Conservation (phyloP, 768 basidiomycete species). For the Mycena galericulata region DNA sequence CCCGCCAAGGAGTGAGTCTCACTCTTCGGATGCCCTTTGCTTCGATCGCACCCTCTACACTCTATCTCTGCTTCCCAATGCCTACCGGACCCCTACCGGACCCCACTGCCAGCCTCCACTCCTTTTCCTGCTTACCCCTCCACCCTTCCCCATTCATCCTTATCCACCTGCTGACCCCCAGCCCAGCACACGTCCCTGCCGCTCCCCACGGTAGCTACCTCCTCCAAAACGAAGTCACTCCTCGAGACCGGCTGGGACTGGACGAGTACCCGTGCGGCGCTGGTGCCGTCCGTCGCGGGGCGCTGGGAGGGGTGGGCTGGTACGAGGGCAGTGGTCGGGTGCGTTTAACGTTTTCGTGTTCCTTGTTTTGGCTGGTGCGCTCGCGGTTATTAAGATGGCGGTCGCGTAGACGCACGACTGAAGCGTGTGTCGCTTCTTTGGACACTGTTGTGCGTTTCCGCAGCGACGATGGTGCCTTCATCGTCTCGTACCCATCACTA, state of each 20-base stretch:
- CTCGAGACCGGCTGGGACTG: slow-evolving; percentile 66
- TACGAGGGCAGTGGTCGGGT: slow-evolving; percentile 26
- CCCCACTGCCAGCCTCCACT: too few species aligned
- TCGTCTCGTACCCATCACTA: too few species aligned
- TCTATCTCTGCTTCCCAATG: too few species aligned
- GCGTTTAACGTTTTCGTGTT: too few species aligned
- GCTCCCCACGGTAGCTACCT: slow-evolving; percentile 47
- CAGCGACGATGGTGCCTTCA: too few species aligned
- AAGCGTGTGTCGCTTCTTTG: too few species aligned
- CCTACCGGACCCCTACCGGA: too few species aligned
- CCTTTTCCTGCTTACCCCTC: background rate
- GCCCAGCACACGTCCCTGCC: slow-evolving; percentile 61
- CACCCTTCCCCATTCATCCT: background rate
- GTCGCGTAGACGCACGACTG: too few species aligned
- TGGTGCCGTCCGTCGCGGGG: slow-evolving; percentile 71
- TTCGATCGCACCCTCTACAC: too few species aligned
- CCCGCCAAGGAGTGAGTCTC: background rate
- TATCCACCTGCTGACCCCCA: background rate
- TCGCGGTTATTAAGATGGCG: too few species aligned
- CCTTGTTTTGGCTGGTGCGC: too few species aligned
- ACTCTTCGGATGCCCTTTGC: background rate
- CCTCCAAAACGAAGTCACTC: slow-evolving; percentile 45
- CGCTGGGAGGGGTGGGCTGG: slow-evolving; percentile 67
- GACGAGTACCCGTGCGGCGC: slow-evolving; percentile 57
- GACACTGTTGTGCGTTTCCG: too few species aligned